Evolutionary conservation across 768 basidiomycete species (phyloP).

Genomic region (Ephemerocybe angulata): DNA sequence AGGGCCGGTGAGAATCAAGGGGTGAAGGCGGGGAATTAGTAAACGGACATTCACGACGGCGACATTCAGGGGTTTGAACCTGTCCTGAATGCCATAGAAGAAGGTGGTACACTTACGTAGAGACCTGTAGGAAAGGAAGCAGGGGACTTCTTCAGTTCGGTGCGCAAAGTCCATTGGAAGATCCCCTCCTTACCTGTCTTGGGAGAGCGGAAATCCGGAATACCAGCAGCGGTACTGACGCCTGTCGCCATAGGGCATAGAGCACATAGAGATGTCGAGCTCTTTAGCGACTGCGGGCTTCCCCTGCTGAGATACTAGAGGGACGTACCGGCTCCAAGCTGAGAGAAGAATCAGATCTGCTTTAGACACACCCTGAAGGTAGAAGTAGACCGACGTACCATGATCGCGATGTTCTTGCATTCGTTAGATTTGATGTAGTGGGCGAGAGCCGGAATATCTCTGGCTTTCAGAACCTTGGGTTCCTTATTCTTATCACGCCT

Average conservation of each 20-base stretch:
- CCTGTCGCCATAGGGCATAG: too few relatives aligned
- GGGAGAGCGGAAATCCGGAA: constrained; percentile 87
- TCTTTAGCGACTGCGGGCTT: too few relatives aligned
- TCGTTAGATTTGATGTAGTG: constrained; percentile 65
- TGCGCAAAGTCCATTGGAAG: background rate
- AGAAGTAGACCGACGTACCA: constrained; percentile 49
- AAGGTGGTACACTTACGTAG: constrained; percentile 38
- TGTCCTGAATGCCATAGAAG: too few relatives aligned
- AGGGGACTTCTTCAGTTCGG: background rate
- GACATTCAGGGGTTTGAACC: too few relatives aligned
- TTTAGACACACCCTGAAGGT: constrained; percentile 1
- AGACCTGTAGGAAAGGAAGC: constrained; percentile 34
- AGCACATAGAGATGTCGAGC: too few relatives aligned
- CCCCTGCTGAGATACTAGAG: background rate
- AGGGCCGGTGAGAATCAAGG: background rate
- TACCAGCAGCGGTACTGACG: constrained; percentile 76
- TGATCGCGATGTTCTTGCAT: constrained; percentile 68
- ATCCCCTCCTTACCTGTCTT: constrained; percentile 58
- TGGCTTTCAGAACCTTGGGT: constrained; percentile 25
- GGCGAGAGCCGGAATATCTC: constrained; percentile 40
- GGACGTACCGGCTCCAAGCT: constrained; percentile 67
- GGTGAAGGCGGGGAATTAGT: background rate
- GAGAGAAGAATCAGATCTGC: constrained; percentile 5
- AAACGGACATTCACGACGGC: background rate
- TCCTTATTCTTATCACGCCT: background rate